A percentile compares a stretch with the other conserved stretches of the same genome.
These are phyloP conservation scores for Scytalidium sp. DNA, from an alignment of 2,329 filamentous ascomycete genomes.

Conservation along the genomic window DNA sequence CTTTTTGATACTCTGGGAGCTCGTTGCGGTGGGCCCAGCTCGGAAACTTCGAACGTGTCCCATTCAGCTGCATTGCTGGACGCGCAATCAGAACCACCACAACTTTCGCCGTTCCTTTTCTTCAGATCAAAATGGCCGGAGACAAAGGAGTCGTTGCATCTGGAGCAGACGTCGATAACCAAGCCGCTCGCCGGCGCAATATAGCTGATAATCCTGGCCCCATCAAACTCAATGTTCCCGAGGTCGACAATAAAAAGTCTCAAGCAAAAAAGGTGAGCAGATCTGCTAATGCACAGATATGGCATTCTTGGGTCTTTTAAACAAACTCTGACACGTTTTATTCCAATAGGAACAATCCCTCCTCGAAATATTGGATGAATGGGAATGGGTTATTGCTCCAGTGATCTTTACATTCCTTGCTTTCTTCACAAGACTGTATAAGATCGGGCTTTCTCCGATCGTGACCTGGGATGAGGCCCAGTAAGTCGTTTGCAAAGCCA, in stretches of 20 bases:
- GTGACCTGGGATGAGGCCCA: conserved; percentile 77
- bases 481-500: conserved; percentile 40
- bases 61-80: background rate
- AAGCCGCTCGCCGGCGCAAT: conserved; percentile 55
- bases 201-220: conserved; percentile 37
- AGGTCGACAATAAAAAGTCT: conserved; percentile 60
- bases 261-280: conserved; percentile 50
- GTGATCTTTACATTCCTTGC: conserved; percentile 59
- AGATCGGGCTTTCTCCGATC: conserved; percentile 69
- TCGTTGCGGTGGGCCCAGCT: background rate
- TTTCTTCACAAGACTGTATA: conserved; percentile 66
- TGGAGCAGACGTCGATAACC: conserved; percentile 52
- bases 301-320: background rate
- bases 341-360: conserved; percentile 46
- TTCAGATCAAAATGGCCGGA: conserved; percentile 24
- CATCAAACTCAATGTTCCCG: conserved; percentile 28
- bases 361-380: conserved; percentile 59
- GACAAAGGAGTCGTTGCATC: conserved; percentile 55
- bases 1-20: background rate
- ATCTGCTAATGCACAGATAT: background rate
- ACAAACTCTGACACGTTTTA: conserved; percentile 21
- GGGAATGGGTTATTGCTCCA: conserved; percentile 60
- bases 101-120: background rate
- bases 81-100: too few species aligned
- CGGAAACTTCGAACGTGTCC: background rate